Evolutionary conservation across 202 grass and related monocot genomes (phyloP).

Genomic region (Setaria italica): DNA sequence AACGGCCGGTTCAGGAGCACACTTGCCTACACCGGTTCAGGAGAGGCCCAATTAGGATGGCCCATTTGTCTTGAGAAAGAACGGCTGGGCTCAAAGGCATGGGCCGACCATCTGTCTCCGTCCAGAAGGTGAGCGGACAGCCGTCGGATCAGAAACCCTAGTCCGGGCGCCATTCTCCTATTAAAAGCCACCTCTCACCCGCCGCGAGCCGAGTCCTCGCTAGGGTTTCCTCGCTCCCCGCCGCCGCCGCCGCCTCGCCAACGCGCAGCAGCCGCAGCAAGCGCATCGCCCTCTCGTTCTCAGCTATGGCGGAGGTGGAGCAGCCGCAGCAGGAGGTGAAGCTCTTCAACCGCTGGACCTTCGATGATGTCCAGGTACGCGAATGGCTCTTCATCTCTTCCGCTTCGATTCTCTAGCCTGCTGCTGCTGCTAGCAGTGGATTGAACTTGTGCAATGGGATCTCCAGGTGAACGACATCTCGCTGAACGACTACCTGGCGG

Average conservation of each 20-base stretch:
- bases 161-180: neutral
- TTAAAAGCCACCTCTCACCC: neutral
- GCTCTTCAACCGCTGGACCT: constrained; percentile 83
- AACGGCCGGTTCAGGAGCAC: too few species aligned
- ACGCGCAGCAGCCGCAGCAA: neutral
- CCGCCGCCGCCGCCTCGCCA: constrained; percentile 9
- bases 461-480: constrained; percentile 77
- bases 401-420: neutral
- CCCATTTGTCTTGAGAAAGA: neutral
- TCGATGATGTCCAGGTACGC: constrained; percentile 64
- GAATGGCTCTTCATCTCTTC: neutral
- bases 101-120: neutral
- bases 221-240: constrained; percentile 48
- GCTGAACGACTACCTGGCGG: constrained; percentile 67
- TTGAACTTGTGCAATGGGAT: neutral
- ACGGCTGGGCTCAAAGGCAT: neutral
- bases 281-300: neutral
- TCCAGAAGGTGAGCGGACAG: neutral
- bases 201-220: neutral
- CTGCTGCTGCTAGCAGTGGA: neutral
- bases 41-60: neutral
- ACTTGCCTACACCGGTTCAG: too few species aligned
- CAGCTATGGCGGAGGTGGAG: constrained; percentile 51
- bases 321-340: constrained; percentile 55
- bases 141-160: constrained; percentile 57